These are phyloP conservation scores for Myxozyma geophila DNA, from an alignment of 805 yeast species.

Conservation along the genomic window DNA sequence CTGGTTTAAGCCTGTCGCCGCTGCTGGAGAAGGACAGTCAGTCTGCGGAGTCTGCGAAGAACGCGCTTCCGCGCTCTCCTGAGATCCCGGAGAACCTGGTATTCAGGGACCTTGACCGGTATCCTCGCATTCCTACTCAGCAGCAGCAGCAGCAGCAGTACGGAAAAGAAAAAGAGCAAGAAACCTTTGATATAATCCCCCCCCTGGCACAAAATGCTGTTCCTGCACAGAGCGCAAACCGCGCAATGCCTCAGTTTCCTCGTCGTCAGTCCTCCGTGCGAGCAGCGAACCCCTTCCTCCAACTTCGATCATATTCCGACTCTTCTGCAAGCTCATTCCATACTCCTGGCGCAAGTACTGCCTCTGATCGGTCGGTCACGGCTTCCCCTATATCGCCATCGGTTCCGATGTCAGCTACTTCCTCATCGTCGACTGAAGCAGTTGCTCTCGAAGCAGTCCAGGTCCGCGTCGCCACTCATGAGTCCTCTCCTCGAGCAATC, in stretches of 20 bases:
- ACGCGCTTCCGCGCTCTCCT: slow-evolving; percentile 5
- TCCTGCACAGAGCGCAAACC: background rate
- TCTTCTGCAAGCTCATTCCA: slow-evolving; percentile 4
- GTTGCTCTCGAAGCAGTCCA: slow-evolving; percentile 19
- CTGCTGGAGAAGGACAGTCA: slow-evolving; percentile 2
- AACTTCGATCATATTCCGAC: background rate
- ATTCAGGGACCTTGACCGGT: slow-evolving; percentile 32
- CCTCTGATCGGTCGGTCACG: background rate
- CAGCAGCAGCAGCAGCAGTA: slow-evolving; percentile 1
- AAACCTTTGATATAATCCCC: background rate
- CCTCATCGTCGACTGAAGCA: slow-evolving; percentile 14
- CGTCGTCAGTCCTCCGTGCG: slow-evolving; percentile 31
- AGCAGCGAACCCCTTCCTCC: slow-evolving; percentile 7
- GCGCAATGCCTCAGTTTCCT: slow-evolving; percentile 17
- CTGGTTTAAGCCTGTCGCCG: slow-evolving; percentile 1
- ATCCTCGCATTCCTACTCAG: slow-evolving; percentile 23
- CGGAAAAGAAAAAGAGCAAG: background rate
- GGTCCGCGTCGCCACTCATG: slow-evolving; percentile 15
- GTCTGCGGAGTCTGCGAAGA: background rate
- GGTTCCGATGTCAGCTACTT: slow-evolving; percentile 3
- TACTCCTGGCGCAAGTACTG: slow-evolving; percentile 4
- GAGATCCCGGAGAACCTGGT: slow-evolving; percentile 22
- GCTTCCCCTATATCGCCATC: background rate
- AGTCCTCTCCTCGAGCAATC: slow-evolving; percentile 16
- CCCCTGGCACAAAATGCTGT: background rate